Conservation (phyloP, 2,329 filamentous ascomycete genomes). For the Calonectria naviculata region DNA sequence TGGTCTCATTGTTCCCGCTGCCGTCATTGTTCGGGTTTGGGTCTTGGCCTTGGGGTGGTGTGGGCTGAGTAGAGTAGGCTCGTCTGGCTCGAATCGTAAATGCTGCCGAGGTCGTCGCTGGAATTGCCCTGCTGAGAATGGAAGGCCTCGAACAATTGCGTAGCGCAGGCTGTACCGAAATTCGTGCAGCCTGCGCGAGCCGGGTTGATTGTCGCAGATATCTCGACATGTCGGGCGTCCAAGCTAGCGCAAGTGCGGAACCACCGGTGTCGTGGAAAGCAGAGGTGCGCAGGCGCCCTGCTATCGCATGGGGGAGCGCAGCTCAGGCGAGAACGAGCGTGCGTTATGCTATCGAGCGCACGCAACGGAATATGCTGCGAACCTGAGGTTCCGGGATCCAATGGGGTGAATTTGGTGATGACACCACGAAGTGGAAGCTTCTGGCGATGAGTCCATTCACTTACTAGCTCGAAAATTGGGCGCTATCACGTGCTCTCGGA, state of each 20-base stretch:
- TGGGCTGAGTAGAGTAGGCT: conserved; percentile 51
- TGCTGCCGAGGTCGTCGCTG: conserved; percentile 38
- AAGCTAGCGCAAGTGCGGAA: conserved; percentile 47
- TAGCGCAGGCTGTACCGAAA: conserved; percentile 63
- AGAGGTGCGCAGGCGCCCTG: conserved; percentile 33
- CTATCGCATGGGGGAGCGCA: conserved; percentile 48
- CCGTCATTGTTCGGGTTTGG: conserved; percentile 40
- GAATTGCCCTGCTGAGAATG: conserved; percentile 43
- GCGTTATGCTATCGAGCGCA: conserved; percentile 10
- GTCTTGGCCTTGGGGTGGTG: conserved; percentile 50
- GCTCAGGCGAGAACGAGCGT: conserved; percentile 25
- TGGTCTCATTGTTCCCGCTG: conserved; percentile 35
- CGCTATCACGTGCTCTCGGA: conserved; percentile 43
- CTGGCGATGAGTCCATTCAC: conserved; percentile 40
- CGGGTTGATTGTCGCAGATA: conserved; percentile 74
- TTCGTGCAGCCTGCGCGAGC: conserved; percentile 71
- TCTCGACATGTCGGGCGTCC: conserved; percentile 67
- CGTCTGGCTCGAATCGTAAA: conserved; percentile 45
- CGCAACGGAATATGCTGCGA: conserved; percentile 26
- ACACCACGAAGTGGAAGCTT: conserved; percentile 43
- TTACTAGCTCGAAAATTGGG: conserved; percentile 44
- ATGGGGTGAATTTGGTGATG: conserved; percentile 40
- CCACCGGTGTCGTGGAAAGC: conserved; percentile 44
- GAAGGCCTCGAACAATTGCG: conserved; percentile 55
- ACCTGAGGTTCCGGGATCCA: conserved; percentile 30